Evolutionary conservation across 176 grass and related monocot genomes (phyloP), one percentile per base, ranked within the genome.

Genomic region (Calamus simplicifolius): DNA sequence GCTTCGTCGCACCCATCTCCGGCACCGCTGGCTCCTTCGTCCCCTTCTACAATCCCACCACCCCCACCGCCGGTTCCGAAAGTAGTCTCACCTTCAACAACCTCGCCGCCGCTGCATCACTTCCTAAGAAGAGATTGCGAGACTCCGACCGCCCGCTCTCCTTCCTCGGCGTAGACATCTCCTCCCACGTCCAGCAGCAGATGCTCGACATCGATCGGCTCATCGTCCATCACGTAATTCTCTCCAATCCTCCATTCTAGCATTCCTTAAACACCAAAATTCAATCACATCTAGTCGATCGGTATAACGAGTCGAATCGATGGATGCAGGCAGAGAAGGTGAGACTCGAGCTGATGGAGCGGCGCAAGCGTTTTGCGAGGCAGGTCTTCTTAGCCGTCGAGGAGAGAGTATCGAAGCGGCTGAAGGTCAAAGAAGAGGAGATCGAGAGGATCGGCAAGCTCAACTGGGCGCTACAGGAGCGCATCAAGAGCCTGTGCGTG

Each of bases 381-480:
- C 62, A 72, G 2, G 18, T 97, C 19, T 29, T 58, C 2, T 58
- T 54, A 0, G 53, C 75, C 4, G 64, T 86, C 26, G 80, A 82
- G 73, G 67, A 69, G 6, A 51, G 56, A 48, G 62, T 85, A 17
- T 71, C 75, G 53, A 80, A 71, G 58, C 69, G 78, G 57, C 64
- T 97, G 4, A 75, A 76, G 55, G 75, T 51, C 8, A 88, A 76
- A 51, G 84, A 92, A 18, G 87, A 82, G 12, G 84, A 97, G 73
- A 78, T 83, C 52, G 63, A 67, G 16, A 49, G 75, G 16, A 14
- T 91, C 27, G 35, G 51, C 0, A 27, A 80, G 48, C 51, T 75
- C 28, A 97, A 91, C 69, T 82, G 78, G 67, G 77, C 62, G 19
- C 79, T 97, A 0, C 84, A 88, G 82, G 84, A 82, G 50, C 56